phyloP scores from a whole-genome alignment of 1,284 basidiomycete genomes.

The Boletus semigastroideus region DNA sequence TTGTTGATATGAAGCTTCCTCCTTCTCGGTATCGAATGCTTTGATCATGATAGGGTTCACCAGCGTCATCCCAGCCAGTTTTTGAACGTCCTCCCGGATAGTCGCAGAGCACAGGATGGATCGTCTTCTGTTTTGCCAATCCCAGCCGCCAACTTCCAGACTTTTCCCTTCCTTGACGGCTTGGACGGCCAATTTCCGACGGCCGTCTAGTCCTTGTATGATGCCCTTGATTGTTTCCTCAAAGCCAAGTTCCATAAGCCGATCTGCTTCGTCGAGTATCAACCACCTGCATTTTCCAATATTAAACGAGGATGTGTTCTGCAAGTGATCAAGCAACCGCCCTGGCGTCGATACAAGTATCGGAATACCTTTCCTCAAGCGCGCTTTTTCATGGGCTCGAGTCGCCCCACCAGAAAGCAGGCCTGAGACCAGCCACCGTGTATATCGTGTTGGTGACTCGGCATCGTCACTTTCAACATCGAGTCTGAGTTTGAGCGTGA shows the following conservation, averaged over 20 bases:
- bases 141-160: conserved; percentile 80
- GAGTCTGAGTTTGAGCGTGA: conserved; percentile 74
- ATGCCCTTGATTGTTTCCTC: conserved; percentile 91
- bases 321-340: conserved; percentile 90
- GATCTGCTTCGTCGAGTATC: conserved; percentile 95
- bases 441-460: conserved; percentile 55
- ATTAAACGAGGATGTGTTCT: conserved; percentile 91
- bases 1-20: conserved; percentile 16
- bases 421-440: conserved; percentile 93
- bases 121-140: conserved; percentile 74
- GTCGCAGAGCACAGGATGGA: conserved; percentile 97
- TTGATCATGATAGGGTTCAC: conserved; percentile 73
- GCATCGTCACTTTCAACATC: conserved; percentile 54
- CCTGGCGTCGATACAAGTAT: conserved; percentile 96
- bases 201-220: conserved; percentile 80
- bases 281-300: conserved; percentile 95
- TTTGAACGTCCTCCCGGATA: conserved; percentile 92
- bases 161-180: conserved; percentile 71
- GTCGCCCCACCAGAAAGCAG: conserved; percentile 82
- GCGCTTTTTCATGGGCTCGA: conserved; percentile 67
- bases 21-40: conserved; percentile 51
- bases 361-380: conserved; percentile 67
- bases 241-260: conserved; percentile 97
- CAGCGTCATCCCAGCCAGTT: conserved; percentile 83
- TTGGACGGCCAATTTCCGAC: conserved; percentile 69